These are phyloP conservation scores for Mycena rosella DNA, from an alignment of 768 basidiomycete species.

Conservation along the genomic window DNA sequence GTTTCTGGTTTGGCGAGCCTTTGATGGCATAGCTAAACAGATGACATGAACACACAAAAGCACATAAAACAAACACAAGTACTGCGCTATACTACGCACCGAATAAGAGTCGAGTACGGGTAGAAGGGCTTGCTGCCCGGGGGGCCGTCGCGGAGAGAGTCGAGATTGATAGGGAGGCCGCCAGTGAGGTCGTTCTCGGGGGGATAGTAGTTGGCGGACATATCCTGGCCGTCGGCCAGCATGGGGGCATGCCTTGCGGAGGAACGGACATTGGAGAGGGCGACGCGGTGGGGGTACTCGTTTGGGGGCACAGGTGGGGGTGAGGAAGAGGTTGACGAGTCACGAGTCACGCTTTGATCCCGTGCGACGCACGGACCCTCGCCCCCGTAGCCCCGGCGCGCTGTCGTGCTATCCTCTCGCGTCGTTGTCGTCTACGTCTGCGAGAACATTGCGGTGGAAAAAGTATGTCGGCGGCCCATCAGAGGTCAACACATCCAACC, in stretches of 20 bases:
- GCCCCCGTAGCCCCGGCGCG: too few species aligned
- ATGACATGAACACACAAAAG: constrained; percentile 32
- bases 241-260: constrained; percentile 74
- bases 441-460: not conserved
- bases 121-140: constrained; percentile 93
- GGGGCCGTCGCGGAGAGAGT: constrained; percentile 88
- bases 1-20: constrained; percentile 88
- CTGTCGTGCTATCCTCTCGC: too few species aligned
- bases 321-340: too few species aligned
- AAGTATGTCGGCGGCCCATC: constrained; percentile 64
- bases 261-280: constrained; percentile 61
- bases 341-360: too few species aligned
- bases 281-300: constrained; percentile 45
- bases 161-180: constrained; percentile 87
- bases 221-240: constrained; percentile 70
- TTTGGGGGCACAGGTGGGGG: too few species aligned
- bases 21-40: constrained; percentile 86
- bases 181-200: constrained; percentile 85
- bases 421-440: not conserved
- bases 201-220: constrained; percentile 77
- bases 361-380: constrained; percentile 17
- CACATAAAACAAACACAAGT: constrained; percentile 28
- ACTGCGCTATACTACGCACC: too few species aligned
- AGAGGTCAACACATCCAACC: constrained; percentile 72
- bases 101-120: constrained; percentile 91